phyloP scores from a whole-genome alignment of 805 yeast genomes.

The Teunomyces pallodes region DNA sequence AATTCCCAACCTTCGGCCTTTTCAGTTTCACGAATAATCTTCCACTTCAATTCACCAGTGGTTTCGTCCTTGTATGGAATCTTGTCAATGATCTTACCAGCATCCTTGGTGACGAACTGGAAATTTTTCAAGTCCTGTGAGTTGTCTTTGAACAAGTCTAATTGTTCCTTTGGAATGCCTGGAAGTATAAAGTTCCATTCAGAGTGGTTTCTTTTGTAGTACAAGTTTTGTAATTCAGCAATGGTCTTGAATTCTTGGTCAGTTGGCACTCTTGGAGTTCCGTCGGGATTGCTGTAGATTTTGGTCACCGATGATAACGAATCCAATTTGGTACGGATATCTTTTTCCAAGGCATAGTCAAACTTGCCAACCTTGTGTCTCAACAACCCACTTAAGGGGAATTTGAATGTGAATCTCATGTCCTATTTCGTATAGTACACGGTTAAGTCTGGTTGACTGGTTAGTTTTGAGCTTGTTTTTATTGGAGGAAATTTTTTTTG shows the following conservation, averaged over 20 bases:
- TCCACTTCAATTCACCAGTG: constrained; percentile 79
- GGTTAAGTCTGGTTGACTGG: constrained; percentile 4
- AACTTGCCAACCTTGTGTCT: constrained; percentile 38
- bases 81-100: constrained; percentile 71
- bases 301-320: constrained; percentile 62
- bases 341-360: constrained; percentile 54
- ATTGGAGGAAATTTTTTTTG: constrained; percentile 18
- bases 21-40: constrained; percentile 66
- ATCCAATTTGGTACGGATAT: constrained; percentile 60
- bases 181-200: constrained; percentile 45
- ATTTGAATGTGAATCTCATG: constrained; percentile 43
- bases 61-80: constrained; percentile 78
- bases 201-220: constrained; percentile 55
- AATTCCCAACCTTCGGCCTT: constrained; percentile 84
- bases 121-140: constrained; percentile 57
- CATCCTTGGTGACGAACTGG: constrained; percentile 47
- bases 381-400: constrained; percentile 38
- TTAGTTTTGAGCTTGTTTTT: constrained; percentile 19
- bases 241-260: constrained; percentile 71
- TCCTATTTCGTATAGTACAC: constrained; percentile 6
- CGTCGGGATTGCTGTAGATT: constrained; percentile 73
- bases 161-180: constrained; percentile 52
- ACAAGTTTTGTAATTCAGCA: constrained; percentile 65
- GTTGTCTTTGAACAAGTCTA: constrained; percentile 57
- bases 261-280: constrained; percentile 64